Conservation (phyloP, 176 grass and related monocot species). For the Ampelocalamus luodianensis region DNA sequence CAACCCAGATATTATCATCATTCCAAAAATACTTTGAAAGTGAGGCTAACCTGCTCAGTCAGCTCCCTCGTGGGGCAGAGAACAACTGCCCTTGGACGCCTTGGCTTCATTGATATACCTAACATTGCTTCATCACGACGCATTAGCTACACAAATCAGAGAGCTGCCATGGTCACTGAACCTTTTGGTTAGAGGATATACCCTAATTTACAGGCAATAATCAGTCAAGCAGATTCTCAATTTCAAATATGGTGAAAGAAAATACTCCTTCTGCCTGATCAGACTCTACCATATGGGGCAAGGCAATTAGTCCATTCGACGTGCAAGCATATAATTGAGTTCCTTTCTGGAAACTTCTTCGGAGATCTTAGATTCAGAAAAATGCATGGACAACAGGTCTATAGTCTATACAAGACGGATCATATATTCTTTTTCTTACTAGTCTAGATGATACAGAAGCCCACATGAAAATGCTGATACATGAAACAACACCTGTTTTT, state of each 20-base stretch:
- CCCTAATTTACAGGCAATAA: neutral
- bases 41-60: constrained; percentile 72
- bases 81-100: constrained; percentile 78
- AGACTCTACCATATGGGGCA: neutral
- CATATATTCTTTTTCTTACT: neutral
- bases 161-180: neutral
- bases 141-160: constrained; percentile 61
- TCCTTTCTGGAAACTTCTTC: neutral
- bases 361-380: neutral
- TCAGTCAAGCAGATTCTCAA: neutral
- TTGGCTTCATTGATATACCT: constrained; percentile 86
- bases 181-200: neutral
- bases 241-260: neutral
- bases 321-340: neutral
- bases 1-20: neutral
- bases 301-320: neutral
- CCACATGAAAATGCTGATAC: neutral
- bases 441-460: neutral
- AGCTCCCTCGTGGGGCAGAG: constrained; percentile 97
- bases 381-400: neutral
- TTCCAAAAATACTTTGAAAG: constrained; percentile 33
- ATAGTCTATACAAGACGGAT: neutral
- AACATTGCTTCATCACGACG: constrained; percentile 70
- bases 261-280: neutral
- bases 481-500: neutral